phyloP scores from a whole-genome alignment of 2,329 filamentous ascomycete species.

The Aspergillus sclerotialis region DNA sequence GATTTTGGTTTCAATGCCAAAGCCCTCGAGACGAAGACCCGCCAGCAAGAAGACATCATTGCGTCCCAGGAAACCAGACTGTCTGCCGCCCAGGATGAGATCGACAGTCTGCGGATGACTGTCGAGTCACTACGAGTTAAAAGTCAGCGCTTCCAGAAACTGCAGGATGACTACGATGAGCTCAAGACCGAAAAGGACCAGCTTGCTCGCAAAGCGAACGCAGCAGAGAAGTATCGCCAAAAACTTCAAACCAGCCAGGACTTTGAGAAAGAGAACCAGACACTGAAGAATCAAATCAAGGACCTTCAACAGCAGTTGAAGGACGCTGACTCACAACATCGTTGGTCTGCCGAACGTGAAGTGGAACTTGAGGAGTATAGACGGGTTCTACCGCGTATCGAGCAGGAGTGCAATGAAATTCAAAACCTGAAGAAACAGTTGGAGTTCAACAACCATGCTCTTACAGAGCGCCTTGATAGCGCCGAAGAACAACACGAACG shows the following conservation, averaged over 20 bases:
- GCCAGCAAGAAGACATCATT: conserved; percentile 63
- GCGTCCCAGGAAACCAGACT: conserved; percentile 61
- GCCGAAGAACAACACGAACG: conserved; percentile 37
- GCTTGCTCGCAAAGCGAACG: conserved; percentile 41
- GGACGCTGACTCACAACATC: conserved; percentile 36
- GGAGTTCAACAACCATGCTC: conserved; percentile 42
- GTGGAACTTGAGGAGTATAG: conserved; percentile 39
- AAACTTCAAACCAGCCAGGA: conserved; percentile 44
- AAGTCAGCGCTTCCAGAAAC: conserved; percentile 38
- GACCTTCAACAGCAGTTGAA: conserved; percentile 42
- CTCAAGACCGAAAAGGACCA: conserved; percentile 42
- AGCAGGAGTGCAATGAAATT: conserved; percentile 42
- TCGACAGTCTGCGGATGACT: conserved; percentile 38
- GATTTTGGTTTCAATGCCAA: conserved; percentile 41
- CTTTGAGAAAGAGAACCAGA: conserved; percentile 42
- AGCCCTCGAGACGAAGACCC: conserved; percentile 44
- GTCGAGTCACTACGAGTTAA: conserved; percentile 39
- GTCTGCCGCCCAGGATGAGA: conserved; percentile 44
- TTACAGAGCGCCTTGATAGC: conserved; percentile 37
- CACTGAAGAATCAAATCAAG: conserved; percentile 39
- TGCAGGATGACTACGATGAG: conserved; percentile 45
- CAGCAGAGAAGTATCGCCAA: conserved; percentile 43
- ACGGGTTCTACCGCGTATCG: conserved; percentile 39
- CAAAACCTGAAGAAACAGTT: conserved; percentile 43
- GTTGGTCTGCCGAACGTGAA: conserved; percentile 33